phyloP scores from a whole-genome alignment of 75 land plant species.

The Sequoiadendron giganteum region DNA sequence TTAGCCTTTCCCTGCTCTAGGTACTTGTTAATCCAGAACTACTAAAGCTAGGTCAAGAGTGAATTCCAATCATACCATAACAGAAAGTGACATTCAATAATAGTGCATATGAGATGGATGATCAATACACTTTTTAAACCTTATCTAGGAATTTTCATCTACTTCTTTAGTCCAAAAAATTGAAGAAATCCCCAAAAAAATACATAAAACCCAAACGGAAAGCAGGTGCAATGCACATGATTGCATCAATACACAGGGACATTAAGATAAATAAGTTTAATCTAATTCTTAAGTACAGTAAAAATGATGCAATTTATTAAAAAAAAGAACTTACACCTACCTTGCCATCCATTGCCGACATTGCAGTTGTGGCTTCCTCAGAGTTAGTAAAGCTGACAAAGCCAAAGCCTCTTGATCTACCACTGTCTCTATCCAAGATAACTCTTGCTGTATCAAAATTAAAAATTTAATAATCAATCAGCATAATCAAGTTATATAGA shows the following conservation, averaged over 20 bases:
- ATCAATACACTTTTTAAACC: neutral
- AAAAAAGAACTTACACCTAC: constrained; percentile 15
- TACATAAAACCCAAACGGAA: neutral
- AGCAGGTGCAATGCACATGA: neutral
- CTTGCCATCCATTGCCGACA: constrained; percentile 76
- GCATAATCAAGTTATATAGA: neutral
- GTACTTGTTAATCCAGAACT: neutral
- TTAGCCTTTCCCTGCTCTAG: neutral
- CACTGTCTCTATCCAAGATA: constrained; percentile 74
- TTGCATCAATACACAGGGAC: neutral
- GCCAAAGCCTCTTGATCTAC: constrained; percentile 87
- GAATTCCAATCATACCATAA: neutral
- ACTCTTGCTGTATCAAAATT: constrained; percentile 67
- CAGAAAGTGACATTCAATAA: neutral
- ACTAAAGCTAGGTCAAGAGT: neutral
- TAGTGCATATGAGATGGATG: neutral
- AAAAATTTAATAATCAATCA: constrained; percentile 40
- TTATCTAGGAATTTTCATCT: neutral
- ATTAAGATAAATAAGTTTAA: neutral
- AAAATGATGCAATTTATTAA: neutral
- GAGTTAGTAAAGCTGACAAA: constrained; percentile 56
- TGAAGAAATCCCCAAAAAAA: neutral
- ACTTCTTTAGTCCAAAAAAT: neutral
- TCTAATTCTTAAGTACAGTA: neutral
- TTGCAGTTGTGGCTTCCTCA: constrained; percentile 50